Evolutionary conservation across 768 basidiomycete species (phyloP), one percentile per base, ranked within the genome.

Genomic region (Mycena latifolia): DNA sequence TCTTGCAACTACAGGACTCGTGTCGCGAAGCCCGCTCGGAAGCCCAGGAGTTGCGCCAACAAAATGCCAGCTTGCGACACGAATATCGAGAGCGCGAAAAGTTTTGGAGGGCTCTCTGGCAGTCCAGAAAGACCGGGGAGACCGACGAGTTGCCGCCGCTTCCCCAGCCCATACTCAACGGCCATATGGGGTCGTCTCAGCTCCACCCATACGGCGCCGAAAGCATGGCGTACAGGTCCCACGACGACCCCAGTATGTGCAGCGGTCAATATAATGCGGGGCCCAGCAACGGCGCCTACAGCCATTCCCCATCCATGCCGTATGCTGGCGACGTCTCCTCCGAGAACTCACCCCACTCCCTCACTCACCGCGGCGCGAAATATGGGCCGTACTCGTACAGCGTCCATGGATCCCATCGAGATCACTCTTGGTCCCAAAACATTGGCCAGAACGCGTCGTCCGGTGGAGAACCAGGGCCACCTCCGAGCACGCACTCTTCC

Each of bases 1-100:
- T 95, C 60, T 77, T 93, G 27, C 90, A 92, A 69, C 85, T 95
- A 39, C 93, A 95, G 73, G 93, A 93, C 61, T 91, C 92, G 12
- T 91, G 89, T 75, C 84, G 90, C 66, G 89, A 92, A 68, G 81
- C 89, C 52, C 86, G 87, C 58, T 78, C 81, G 54, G 90, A 93
- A 70, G 81, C 83, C 39, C 76, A 79, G n/a, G 88, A 89, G 39
- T 81, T 92, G 70, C 85, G 84, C 54, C 87, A 89, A 70, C 89
- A 94, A 67, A 91, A 89, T 69, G 76, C 77, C 54, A 88, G 88
- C 47, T 80, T 94, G 25, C 86, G 85, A 55, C 85, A 87, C 63
- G 89, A 91, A 74, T 80, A 82, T 57, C 63, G 87, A 60, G 91
- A 93, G 72, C 88, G 91, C 47, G 93, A 94, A 79, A 90, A 86